Percentiles rank a stretch among this genome's conserved stretches.
These are phyloP conservation scores for Erucastrum elatum DNA, from an alignment of 345 rosid genomes.

Conservation along the genomic window DNA sequence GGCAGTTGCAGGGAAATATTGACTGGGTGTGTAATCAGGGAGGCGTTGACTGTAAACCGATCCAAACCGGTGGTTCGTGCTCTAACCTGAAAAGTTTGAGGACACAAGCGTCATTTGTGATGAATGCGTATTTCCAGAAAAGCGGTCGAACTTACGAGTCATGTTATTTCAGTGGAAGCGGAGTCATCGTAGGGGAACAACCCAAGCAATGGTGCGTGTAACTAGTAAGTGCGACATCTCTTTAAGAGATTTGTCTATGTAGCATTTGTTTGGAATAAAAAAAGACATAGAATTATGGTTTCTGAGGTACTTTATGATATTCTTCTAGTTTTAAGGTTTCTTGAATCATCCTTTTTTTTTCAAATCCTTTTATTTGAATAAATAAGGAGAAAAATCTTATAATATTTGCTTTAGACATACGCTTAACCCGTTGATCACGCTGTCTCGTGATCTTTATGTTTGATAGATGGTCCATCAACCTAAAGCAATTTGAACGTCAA, in stretches of 20 bases:
- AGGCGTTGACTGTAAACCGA: slow-evolving; percentile 68
- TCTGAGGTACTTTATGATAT: slow-evolving; percentile 27
- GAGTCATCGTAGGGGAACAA: slow-evolving; percentile 34
- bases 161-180: slow-evolving; percentile 59
- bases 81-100: slow-evolving; percentile 50
- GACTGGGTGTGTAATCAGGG: slow-evolving; percentile 70
- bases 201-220: slow-evolving; percentile 40
- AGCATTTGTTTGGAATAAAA: slow-evolving; percentile 19
- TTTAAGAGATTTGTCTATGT: slow-evolving; percentile 26
- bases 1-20: slow-evolving; percentile 57
- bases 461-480: slow-evolving; percentile 24
- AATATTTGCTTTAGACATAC: slow-evolving; percentile 12
- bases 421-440: not conserved
- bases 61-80: slow-evolving; percentile 75
- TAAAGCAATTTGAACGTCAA: slow-evolving; percentile 4
- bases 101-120: slow-evolving; percentile 62
- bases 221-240: slow-evolving; percentile 8
- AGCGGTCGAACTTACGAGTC: slow-evolving; percentile 43
- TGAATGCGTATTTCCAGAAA: slow-evolving; percentile 66
- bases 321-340: slow-evolving; percentile 17
- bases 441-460: slow-evolving; percentile 12
- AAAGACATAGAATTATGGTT: slow-evolving; percentile 4
- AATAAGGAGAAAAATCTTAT: slow-evolving; percentile 1
- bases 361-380: slow-evolving; percentile 1
- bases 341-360: not conserved